Base-by-base conservation (phyloP, 2,329 filamentous ascomycete genomes). In the Epichloe sp. region DNA sequence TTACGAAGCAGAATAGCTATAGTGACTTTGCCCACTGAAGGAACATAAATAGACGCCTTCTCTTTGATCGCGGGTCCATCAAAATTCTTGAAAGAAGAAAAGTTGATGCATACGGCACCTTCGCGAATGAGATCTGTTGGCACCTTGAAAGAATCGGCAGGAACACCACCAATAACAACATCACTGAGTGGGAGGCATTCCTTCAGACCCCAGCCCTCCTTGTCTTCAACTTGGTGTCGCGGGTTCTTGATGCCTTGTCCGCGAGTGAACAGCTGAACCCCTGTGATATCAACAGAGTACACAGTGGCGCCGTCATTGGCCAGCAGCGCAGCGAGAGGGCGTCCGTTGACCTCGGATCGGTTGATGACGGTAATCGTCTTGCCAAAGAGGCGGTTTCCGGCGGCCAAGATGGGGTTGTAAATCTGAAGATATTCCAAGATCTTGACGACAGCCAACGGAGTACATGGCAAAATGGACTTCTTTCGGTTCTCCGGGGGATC, bases 31-130 rank as follows among this genome's bases (percentile, higher is more conserved):
- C 93, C 93, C 58, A 96, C 94, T 0, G 91, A 93, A 1, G 93
- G 93, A 17, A 97, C 90, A 61, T 96, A 98, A 61, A 98, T 95
- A 5, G 88, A 89, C 2, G 93, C 93, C 73, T 90, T 95, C 66
- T 96, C 86, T 71, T 95, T 97, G 58, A 97, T 82, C 46, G 86
- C 86, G 0, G 85, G 82, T 1, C 77, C 77, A 54, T 84, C 83
- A 68, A 97, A 97, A 71, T 98, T 97, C 73, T 90, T 88, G 68
- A 86, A 88, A 48, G 88, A 95, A 7, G 89, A 94, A 67, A 98
- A 97, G 71, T 98, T 98, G 72, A 98, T 90, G 75, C 93, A 98
- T n/a, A 95, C 88, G 34, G 88, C 90, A 46, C 93, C 93, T 52
- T 95, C 87, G 45, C 88, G 80, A 61, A 98, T 75, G 55, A 93